Evolutionary conservation across 805 yeast species (phyloP).

Genomic region (Ogataea ramenticola): DNA sequence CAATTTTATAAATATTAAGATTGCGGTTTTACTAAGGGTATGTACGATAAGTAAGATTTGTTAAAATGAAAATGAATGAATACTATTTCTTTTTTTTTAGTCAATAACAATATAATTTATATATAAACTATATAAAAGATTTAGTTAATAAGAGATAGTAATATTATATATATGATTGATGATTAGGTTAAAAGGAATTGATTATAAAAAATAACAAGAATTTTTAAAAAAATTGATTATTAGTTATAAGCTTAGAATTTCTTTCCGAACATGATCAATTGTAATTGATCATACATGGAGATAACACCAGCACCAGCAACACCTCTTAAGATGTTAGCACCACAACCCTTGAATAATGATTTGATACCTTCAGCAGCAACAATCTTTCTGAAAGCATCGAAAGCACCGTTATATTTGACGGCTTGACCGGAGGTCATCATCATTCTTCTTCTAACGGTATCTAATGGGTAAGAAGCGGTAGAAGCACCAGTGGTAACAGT

Average conservation of each 20-base stretch:
- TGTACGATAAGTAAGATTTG: no score
- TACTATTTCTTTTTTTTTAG: neutral
- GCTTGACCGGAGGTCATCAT: slow-evolving; percentile 99
- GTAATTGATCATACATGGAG: slow-evolving; percentile 96
- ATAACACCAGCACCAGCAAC: slow-evolving; percentile 99
- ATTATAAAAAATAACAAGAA: neutral
- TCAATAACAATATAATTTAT: neutral
- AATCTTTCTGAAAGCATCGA: slow-evolving; percentile 86
- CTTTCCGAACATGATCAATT: slow-evolving; percentile 92
- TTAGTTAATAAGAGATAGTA: neutral
- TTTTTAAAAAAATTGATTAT: neutral
- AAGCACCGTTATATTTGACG: slow-evolving; percentile 91
- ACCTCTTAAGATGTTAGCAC: slow-evolving; percentile 99
- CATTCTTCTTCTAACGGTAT: slow-evolving; percentile 99
- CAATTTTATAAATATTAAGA: no score
- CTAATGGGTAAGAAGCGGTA: slow-evolving; percentile 98
- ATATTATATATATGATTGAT: neutral
- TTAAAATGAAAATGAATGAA: no score
- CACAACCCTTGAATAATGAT: slow-evolving; percentile 97
- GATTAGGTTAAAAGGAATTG: neutral
- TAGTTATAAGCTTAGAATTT: slow-evolving; percentile 52
- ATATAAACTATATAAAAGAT: neutral
- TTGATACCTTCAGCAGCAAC: slow-evolving; percentile 93
- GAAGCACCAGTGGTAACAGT: slow-evolving; percentile 97
- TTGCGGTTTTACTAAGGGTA: no score